Evolutionary conservation across 257 asterid genomes (phyloP), one percentile per base, ranked within the genome.

Genomic region (Euphrasia confusa): DNA sequence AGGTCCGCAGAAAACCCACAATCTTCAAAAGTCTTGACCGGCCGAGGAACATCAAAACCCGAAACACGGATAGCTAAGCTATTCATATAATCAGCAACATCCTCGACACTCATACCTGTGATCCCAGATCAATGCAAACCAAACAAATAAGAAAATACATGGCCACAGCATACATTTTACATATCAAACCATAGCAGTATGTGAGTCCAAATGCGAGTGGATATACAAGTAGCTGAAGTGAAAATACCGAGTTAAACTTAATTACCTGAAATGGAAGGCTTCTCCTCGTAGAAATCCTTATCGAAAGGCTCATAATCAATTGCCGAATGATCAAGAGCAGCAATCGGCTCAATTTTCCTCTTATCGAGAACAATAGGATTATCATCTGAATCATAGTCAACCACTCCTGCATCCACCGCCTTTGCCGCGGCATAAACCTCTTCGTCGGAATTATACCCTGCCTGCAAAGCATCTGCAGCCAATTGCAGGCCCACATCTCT

Each of bases 391-490:
- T 92, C 99, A 63, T 92, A 92, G 66, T 92, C 97, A 24, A 92
- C 14, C 75, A 84, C 60, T 42, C 99, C 99, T 0, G 99, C 90
- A 66, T 92, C 99, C 73, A 92, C 94, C 4, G 99, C 99, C 82
- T 92, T 92, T 0, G 99, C 99, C 5, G 96, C 97, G 11, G 99
- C 99, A 72, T 92, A 92, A 72, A 92, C 99, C 84, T 92, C 99
- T 75, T 92, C 99, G 1, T 92, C 99, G 3, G 99, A 92, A 80
- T 92, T 87, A 68, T 89, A 92, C 7, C 99, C 99, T 1, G 99
- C 99, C 66, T 82, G 85, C 66, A 92, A 76, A 64, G 88, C 99
- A 11, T 92, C 99, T 10, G 99, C 89, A 60, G 99, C 99, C 81
- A 89, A 75, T 64, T 89, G 95, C 75, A 92, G 77, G 21, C 94